Evolutionary conservation across 1,284 basidiomycete genomes (phyloP).

Genomic region (Sporisorium graminicola): DNA sequence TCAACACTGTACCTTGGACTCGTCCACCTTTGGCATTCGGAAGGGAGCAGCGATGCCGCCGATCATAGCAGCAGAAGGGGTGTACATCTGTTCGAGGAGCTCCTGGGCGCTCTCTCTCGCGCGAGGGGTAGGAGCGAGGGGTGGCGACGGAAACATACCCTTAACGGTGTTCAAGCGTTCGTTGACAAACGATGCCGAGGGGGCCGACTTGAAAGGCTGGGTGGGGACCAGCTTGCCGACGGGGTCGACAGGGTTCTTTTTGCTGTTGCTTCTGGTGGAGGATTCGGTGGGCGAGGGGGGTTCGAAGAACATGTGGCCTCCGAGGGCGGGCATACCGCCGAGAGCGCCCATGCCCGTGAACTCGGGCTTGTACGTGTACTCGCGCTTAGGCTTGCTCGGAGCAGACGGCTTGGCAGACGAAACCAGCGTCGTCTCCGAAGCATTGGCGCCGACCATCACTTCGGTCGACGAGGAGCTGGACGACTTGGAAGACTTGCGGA

Average conservation of each 20-base stretch:
- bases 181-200: slow-evolving; percentile 8
- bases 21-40: neutral
- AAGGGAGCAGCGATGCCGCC: neutral
- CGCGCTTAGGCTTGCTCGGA: slow-evolving; percentile 13
- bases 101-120: neutral
- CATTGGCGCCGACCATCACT: slow-evolving; percentile 36
- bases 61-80: slow-evolving; percentile 4
- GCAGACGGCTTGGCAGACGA: neutral
- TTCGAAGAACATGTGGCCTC: slow-evolving; percentile 17
- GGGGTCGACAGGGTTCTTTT: no score
- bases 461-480: slow-evolving; percentile 21
- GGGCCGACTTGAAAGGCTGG: slow-evolving; percentile 16
- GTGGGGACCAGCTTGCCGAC: slow-evolving; percentile 24
- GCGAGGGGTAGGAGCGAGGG: no score
- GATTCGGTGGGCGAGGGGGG: slow-evolving; percentile 12
- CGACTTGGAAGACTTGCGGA: slow-evolving; percentile 25
- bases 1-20: slow-evolving; percentile 17
- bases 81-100: neutral
- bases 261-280: slow-evolving; percentile 2
- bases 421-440: slow-evolving; percentile 40
- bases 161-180: slow-evolving; percentile 8
- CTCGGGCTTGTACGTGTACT: slow-evolving; percentile 32
- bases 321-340: slow-evolving; percentile 32
- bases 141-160: slow-evolving; percentile 36
- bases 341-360: slow-evolving; percentile 20